phyloP scores from a whole-genome alignment of 2,329 filamentous ascomycete genomes.

The Fusarium begoniae region DNA sequence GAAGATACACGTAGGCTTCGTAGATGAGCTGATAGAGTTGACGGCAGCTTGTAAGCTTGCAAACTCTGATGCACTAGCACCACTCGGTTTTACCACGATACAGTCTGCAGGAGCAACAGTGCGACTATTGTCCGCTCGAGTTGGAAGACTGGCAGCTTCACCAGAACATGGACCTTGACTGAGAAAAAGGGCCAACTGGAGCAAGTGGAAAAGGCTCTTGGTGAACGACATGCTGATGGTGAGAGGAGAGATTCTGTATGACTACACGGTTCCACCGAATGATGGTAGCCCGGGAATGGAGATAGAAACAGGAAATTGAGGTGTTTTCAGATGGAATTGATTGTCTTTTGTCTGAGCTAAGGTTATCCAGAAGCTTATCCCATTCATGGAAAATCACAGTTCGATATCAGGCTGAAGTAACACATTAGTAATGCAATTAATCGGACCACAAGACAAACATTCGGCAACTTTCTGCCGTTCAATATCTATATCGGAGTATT shows the following conservation, averaged over 20 bases:
- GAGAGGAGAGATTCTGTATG: background rate
- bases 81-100: background rate
- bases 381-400: background rate
- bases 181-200: background rate
- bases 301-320: background rate
- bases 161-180: accelerated
- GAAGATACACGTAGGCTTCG: background rate
- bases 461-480: background rate
- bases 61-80: background rate
- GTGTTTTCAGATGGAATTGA: background rate
- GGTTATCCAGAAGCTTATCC: background rate
- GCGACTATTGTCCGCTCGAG: background rate
- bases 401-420: background rate
- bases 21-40: background rate
- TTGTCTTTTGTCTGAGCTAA: too few relatives aligned
- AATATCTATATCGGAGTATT: background rate
- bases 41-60: background rate
- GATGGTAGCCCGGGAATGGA: too few relatives aligned
- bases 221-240: background rate
- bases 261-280: background rate
- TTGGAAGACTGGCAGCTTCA: background rate
- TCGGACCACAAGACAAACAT: background rate
- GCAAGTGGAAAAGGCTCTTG: accelerated
- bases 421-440: background rate
- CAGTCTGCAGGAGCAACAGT: background rate